Evolutionary conservation across 257 asterid species (phyloP).

Genomic region (Catharanthus roseus): DNA sequence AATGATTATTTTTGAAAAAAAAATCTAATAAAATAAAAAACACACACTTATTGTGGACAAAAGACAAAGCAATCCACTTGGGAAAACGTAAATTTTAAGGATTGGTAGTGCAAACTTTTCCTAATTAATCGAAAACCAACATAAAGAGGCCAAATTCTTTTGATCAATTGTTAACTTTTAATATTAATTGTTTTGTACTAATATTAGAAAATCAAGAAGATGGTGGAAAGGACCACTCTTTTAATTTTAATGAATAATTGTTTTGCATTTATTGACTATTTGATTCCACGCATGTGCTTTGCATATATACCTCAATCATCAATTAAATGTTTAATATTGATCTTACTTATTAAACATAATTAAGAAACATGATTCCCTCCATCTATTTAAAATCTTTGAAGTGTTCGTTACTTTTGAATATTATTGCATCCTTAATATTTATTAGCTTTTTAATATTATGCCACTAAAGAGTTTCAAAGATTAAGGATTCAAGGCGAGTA

Average conservation of each 20-base stretch:
- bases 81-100: background rate
- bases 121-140: background rate
- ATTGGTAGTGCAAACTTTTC: background rate
- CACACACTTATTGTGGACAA: background rate
- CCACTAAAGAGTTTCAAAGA: background rate
- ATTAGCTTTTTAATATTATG: no score
- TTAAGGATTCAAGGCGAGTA: background rate
- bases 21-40: background rate
- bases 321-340: no score
- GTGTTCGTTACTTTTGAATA: no score
- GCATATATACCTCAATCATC: background rate
- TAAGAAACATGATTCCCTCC: background rate
- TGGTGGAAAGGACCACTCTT: background rate
- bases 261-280: background rate
- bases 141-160: no score
- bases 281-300: constrained; percentile 8
- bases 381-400: background rate
- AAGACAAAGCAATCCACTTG: background rate
- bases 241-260: no score
- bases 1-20: background rate
- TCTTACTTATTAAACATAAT: background rate
- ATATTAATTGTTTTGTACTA: background rate
- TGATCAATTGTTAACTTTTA: no score
- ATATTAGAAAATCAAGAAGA: background rate
- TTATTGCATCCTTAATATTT: background rate